Conservation (phyloP, 495 filamentous ascomycete species). For the Thermothielavioides terrestris region DNA sequence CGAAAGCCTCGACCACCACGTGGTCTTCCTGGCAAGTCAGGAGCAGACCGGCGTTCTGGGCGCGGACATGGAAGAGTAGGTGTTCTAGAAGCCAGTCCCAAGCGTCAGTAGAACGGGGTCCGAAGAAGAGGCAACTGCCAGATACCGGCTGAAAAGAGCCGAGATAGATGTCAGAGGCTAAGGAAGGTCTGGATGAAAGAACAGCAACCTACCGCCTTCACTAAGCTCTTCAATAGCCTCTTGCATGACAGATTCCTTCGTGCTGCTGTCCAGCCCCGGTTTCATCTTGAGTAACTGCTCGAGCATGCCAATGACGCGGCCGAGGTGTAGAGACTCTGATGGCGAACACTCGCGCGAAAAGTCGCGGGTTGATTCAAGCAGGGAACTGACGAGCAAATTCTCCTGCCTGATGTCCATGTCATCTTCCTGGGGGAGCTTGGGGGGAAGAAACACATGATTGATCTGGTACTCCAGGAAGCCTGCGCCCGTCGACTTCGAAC, state of each 20-base stretch:
- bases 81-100: too few relatives aligned
- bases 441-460: slow-evolving; percentile 55
- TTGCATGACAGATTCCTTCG: background rate
- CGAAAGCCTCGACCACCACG: slow-evolving; percentile 47
- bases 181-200: too few relatives aligned
- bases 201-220: slow-evolving; percentile 16
- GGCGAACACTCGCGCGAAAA: background rate
- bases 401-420: slow-evolving; percentile 22
- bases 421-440: slow-evolving; percentile 43
- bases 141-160: too few relatives aligned
- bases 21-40: slow-evolving; percentile 26
- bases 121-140: too few relatives aligned
- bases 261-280: background rate
- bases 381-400: slow-evolving; percentile 9
- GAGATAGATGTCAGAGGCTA: too few relatives aligned
- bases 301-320: slow-evolving; percentile 3
- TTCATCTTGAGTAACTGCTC: background rate
- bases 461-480: slow-evolving; percentile 32
- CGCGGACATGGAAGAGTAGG: slow-evolving; percentile 35
- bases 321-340: background rate
- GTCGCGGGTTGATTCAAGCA: slow-evolving; percentile 13
- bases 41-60: slow-evolving; percentile 54
- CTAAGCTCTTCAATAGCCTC: slow-evolving; percentile 2
- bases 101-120: too few relatives aligned
- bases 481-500: background rate